These are phyloP conservation scores for Filosporella fistucella DNA, from an alignment of 495 filamentous ascomycete genomes.

Conservation along the genomic window DNA sequence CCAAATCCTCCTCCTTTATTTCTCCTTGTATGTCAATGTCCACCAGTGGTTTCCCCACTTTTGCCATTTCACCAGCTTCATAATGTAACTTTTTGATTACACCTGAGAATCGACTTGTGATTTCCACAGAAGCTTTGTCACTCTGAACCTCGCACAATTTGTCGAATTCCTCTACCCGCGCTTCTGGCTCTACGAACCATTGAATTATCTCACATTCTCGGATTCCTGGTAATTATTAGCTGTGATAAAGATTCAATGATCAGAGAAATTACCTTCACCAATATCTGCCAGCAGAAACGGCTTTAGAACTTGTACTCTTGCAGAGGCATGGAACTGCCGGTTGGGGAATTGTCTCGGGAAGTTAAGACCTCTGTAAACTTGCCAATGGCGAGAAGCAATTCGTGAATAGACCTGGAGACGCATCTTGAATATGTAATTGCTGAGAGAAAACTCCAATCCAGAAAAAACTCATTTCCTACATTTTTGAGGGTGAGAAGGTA, in stretches of 20 bases:
- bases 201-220: slow-evolving; percentile 98
- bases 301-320: slow-evolving; percentile 58
- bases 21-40: slow-evolving; percentile 68
- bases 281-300: slow-evolving; percentile 94
- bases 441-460: slow-evolving; percentile 6
- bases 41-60: slow-evolving; percentile 81
- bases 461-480: slow-evolving; percentile 14
- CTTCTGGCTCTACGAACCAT: slow-evolving; percentile 97
- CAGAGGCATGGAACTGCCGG: slow-evolving; percentile 54
- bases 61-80: slow-evolving; percentile 91
- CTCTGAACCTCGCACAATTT: slow-evolving; percentile 96
- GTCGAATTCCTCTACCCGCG: slow-evolving; percentile 95
- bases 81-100: slow-evolving; percentile 96
- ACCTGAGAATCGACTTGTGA: slow-evolving; percentile 90
- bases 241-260: not conserved
- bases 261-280: slow-evolving; percentile 70
- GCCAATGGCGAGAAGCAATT: slow-evolving; percentile 36
- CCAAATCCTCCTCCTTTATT: slow-evolving; percentile 40
- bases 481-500: slow-evolving; percentile 11
- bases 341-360: slow-evolving; percentile 24
- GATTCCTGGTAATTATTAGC: slow-evolving; percentile 60
- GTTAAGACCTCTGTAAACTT: slow-evolving; percentile 28
- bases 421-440: slow-evolving; percentile 32
- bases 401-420: slow-evolving; percentile 40
- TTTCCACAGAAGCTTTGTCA: slow-evolving; percentile 98